A percentile compares a stretch with the other conserved stretches of the same genome.
These are phyloP conservation scores for Xanthoceras sorbifolium DNA, from an alignment of 345 rosid genomes.

Conservation along the genomic window DNA sequence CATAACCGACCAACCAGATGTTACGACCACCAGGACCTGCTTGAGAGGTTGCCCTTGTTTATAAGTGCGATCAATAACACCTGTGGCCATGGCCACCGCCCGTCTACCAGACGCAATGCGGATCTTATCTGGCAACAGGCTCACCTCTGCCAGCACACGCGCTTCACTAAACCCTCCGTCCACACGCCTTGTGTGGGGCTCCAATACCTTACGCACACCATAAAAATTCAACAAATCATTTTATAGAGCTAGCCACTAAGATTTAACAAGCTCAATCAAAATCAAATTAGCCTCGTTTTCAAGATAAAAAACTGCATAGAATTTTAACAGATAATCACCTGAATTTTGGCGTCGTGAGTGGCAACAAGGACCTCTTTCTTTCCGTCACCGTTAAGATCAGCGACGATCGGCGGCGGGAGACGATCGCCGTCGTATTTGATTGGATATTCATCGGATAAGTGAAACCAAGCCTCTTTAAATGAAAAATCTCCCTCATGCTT, in stretches of 20 bases:
- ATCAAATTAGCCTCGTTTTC: neutral
- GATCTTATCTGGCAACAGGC: constrained; percentile 83
- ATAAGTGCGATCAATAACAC: constrained; percentile 70
- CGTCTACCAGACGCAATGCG: constrained; percentile 85
- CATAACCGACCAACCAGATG: constrained; percentile 93
- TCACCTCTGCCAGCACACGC: constrained; percentile 62
- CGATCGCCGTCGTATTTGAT: constrained; percentile 89
- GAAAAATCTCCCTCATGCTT: constrained; percentile 99
- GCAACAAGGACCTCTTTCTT: constrained; percentile 88
- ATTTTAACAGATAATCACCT: constrained; percentile 44
- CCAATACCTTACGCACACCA: constrained; percentile 57
- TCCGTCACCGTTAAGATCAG: constrained; percentile 97
- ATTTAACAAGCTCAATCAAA: neutral
- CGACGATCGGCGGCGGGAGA: constrained; percentile 84
- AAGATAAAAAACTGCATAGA: neutral
- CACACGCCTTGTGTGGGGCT: constrained; percentile 78
- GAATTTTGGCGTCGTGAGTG: constrained; percentile 90
- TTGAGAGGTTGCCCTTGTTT: constrained; percentile 75
- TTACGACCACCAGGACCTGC: constrained; percentile 95
- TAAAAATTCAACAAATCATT: constrained; percentile 7
- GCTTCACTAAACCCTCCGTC: constrained; percentile 95
- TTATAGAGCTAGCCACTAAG: neutral
- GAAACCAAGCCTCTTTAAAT: constrained; percentile 93
- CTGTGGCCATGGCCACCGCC: constrained; percentile 94
- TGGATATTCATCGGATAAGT: constrained; percentile 78